Evolutionary conservation across 2,329 filamentous ascomycete genomes (phyloP), one percentile per base, ranked within the genome.

Genomic region (Penicillium olsonii): DNA sequence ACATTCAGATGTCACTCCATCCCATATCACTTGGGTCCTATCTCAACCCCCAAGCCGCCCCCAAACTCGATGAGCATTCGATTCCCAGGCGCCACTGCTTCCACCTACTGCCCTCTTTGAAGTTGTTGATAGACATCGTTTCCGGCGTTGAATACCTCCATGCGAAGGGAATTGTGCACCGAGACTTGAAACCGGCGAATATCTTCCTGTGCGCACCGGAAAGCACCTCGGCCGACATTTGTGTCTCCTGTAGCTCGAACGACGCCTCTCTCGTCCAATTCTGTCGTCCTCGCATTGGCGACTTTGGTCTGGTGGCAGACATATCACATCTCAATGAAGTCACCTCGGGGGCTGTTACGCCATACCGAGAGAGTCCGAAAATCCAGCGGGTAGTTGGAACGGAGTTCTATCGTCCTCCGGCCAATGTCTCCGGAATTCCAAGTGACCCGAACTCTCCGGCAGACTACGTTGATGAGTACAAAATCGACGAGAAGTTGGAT

Each of bases 1-100:
- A 86, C 63, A 83, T 87, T n/a, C 84, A 87, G 60, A 87, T 87
- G 83, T 82, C 81, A 4, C 72, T 84, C 3, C 82, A 85, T 63
- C 83, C 84, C 1, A 74, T 84, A 44, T 85, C 82, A 2, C 73
- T 88, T 10, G 76, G 79, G 8, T 78, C 81, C 1, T 87, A 83
- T 57, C 64, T 87, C 5, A 78, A 73, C 38, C 67, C 74, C 12
- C 62, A 70, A 35, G 50, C 64, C 9, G 44, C 49, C 18, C 43
- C 42, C 2, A 58, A 57, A 26, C 48, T 63, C n/a, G 55, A 56
- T 43, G 37, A 37, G 2, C 15, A 58, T 29, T 49, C 54, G 6
- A 43, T 57, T 14, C 55, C 56, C 8, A 66, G 72, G 5, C 73
- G 73, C 5, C 84, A 87, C 65, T 87, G 84, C 61, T 87, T 84